Evolutionary conservation across 1,284 basidiomycete species (phyloP).

Genomic region (Sanghuangporus weigelae): DNA sequence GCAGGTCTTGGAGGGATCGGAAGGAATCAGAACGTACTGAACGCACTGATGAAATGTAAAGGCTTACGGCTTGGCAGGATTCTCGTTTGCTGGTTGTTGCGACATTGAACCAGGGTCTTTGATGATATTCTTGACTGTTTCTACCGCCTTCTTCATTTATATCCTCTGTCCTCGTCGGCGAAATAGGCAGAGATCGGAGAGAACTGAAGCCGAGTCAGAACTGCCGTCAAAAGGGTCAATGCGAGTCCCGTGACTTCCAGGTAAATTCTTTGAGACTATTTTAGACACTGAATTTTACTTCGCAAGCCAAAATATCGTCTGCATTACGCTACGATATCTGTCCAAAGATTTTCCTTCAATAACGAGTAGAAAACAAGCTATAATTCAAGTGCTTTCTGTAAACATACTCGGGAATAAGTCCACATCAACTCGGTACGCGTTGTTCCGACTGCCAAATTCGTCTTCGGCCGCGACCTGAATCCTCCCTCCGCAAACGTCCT

Average conservation of each 20-base stretch:
- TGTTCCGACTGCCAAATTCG: not conserved
- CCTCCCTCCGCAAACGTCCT: not conserved
- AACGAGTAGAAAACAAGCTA: not conserved
- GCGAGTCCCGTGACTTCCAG: not conserved
- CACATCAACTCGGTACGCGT: not conserved
- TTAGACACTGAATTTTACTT: no score
- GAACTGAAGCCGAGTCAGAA: not conserved
- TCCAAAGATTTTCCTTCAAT: not conserved
- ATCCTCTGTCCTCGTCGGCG: not conserved
- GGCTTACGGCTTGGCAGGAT: not conserved
- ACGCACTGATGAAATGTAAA: no score
- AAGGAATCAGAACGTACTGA: not conserved
- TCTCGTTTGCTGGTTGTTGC: not conserved
- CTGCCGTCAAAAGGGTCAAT: not conserved
- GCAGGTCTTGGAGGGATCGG: not conserved
- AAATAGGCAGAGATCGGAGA: not conserved
- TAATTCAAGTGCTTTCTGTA: not conserved
- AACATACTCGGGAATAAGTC: not conserved
- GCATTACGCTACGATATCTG: not conserved
- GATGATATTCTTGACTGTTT: conserved; percentile 1
- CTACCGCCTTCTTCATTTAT: not conserved
- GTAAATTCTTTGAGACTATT: not conserved
- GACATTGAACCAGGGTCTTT: not conserved
- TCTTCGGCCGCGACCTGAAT: not conserved
- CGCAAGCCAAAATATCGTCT: no score